A percentile compares a stretch with the other conserved stretches of the same genome.
Evolutionary conservation across 169 alveolate genomes (phyloP).

Genomic region (Babesia sp.): DNA sequence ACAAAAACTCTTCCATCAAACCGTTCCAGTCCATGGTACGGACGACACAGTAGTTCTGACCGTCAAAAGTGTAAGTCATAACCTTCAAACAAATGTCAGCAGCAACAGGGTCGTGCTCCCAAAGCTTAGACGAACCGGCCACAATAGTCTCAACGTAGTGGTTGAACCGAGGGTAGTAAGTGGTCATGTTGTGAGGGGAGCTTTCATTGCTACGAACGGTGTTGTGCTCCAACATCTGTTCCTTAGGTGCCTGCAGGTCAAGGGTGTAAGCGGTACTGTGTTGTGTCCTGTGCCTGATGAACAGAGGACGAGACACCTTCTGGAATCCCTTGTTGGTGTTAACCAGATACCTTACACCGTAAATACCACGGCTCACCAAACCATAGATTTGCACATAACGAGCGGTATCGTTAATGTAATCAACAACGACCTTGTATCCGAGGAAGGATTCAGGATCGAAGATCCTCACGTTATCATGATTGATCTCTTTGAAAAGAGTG

Average conservation of each 20-base stretch:
- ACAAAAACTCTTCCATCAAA: not conserved
- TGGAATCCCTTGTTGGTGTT: not conserved
- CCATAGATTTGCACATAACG: conserved; percentile 16
- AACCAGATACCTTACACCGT: conserved; percentile 2
- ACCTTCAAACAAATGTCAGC: conserved; percentile 13
- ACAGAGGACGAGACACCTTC: conserved; percentile 11
- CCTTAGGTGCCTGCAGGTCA: not conserved
- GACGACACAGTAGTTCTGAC: conserved; percentile 7
- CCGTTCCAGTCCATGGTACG: conserved; percentile 14
- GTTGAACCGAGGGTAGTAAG: conserved; percentile 30
- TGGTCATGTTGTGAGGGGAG: not conserved
- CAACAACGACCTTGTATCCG: conserved; percentile 23
- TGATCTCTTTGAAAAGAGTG: conserved; percentile 1
- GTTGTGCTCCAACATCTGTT: not conserved
- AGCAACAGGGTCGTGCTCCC: not conserved
- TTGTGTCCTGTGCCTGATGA: not conserved
- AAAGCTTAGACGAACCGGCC: conserved; percentile 8
- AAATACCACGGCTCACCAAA: conserved; percentile 8
- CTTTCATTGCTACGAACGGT: not conserved
- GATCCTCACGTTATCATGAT: not conserved
- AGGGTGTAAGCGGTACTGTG: conserved; percentile 14
- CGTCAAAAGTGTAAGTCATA: conserved; percentile 18
- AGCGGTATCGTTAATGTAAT: not conserved
- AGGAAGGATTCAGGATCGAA: conserved; percentile 10
- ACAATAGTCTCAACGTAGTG: conserved; percentile 3